phyloP scores from a whole-genome alignment of 169 alveolate genomes.

The Amoebophrya sp. region DNA sequence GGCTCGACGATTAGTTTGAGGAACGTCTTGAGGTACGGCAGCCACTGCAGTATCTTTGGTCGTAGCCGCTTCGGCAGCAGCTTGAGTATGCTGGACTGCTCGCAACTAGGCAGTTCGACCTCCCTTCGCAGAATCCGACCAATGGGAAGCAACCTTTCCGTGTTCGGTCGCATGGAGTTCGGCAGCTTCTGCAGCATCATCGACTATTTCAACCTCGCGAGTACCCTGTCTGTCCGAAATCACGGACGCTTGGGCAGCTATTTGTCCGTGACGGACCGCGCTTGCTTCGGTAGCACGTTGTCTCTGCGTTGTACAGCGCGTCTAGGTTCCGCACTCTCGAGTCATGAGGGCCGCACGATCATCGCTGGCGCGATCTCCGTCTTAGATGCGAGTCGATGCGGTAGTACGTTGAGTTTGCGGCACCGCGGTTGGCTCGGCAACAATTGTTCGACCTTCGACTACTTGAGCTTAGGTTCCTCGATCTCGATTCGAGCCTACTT shows the following conservation, averaged over 20 bases:
- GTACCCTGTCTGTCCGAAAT: slow-evolving; percentile 28
- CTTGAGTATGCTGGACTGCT: slow-evolving; percentile 15
- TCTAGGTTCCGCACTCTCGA: slow-evolving; percentile 12
- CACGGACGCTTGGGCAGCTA: neutral
- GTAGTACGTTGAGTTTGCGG: neutral
- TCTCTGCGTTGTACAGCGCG: slow-evolving; percentile 10
- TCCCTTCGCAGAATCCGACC: neutral
- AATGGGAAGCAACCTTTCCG: neutral
- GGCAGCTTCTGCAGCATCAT: neutral
- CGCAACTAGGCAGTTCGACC: neutral
- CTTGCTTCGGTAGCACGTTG: neutral
- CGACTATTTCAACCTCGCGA: neutral
- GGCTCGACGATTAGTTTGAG: neutral
- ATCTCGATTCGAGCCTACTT: neutral
- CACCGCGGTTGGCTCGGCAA: neutral
- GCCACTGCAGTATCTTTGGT: neutral
- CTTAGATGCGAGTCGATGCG: neutral
- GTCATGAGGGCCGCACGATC: neutral
- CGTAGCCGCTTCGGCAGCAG: slow-evolving; percentile 25
- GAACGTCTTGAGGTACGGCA: slow-evolving; percentile 15
- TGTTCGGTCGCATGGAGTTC: neutral
- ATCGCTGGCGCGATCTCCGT: neutral
- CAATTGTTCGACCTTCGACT: neutral
- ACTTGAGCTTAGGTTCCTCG: slow-evolving; percentile 3
- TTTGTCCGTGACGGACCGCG: neutral